Conservation (phyloP, 2,329 filamentous ascomycete genomes). For the Fusarium nodosum region DNA sequence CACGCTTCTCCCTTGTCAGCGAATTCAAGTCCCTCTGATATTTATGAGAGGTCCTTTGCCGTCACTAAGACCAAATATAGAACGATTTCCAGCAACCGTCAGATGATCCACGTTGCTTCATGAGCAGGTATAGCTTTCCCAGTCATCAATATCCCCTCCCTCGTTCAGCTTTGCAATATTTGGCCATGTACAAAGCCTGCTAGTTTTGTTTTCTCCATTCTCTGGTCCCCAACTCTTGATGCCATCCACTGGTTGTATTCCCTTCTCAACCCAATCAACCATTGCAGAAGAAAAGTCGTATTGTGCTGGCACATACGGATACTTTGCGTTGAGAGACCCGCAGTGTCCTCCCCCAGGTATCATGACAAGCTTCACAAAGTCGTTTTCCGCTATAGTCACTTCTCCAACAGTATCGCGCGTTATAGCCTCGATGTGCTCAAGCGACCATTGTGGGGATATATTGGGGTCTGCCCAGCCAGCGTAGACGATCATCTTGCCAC, state of each 20-base stretch:
- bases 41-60: rapidly evolving
- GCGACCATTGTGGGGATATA: neutral
- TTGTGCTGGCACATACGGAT: neutral
- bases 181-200: neutral
- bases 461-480: neutral
- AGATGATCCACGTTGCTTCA: neutral
- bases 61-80: neutral
- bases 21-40: neutral
- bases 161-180: neutral
- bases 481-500: neutral
- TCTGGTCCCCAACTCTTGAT: neutral
- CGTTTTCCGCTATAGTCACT: neutral
- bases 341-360: neutral
- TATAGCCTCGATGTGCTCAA: neutral
- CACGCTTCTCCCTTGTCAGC: too few species aligned
- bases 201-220: neutral
- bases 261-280: neutral
- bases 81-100: rapidly evolving
- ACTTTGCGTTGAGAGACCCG: neutral
- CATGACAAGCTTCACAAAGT: neutral
- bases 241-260: neutral
- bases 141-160: neutral
- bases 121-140: neutral
- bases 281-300: neutral
- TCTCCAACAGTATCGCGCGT: neutral